These are phyloP conservation scores for Boletus rex-veris DNA, from an alignment of 768 basidiomycete species.

Conservation along the genomic window DNA sequence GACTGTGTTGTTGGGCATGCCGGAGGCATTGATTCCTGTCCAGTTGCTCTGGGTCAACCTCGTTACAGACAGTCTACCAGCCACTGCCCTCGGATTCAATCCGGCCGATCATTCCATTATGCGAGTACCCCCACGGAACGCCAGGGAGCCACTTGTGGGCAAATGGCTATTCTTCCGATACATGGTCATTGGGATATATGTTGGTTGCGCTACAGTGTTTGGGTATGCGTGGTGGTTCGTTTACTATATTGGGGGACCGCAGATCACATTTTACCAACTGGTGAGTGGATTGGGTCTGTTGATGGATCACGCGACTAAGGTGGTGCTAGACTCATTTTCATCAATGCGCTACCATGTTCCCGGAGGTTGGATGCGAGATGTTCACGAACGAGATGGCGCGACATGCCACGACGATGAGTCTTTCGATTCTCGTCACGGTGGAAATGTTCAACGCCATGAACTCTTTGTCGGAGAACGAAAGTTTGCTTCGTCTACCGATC, in stretches of 20 bases:
- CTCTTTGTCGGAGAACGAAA: constrained; percentile 96
- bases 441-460: constrained; percentile 99
- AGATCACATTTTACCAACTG: constrained; percentile 89
- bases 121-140: constrained; percentile 88
- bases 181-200: constrained; percentile 89
- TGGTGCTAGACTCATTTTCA: constrained; percentile 86
- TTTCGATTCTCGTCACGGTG: constrained; percentile 93
- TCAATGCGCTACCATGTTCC: constrained; percentile 77
- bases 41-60: constrained; percentile 99
- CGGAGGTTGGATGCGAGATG: constrained; percentile 93
- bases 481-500: constrained; percentile 78
- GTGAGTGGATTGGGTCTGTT: constrained; percentile 47
- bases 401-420: constrained; percentile 90
- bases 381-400: constrained; percentile 86
- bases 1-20: constrained; percentile 97
- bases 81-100: constrained; percentile 97
- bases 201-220: constrained; percentile 92
- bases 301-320: constrained; percentile 2
- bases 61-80: constrained; percentile 94
- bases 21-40: constrained; percentile 97
- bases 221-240: constrained; percentile 99
- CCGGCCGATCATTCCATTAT: constrained; percentile 96
- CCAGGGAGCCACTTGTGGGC: constrained; percentile 86
- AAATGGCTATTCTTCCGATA: constrained; percentile 97
- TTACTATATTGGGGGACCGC: constrained; percentile 84